These are phyloP conservation scores for Oxalis stricta DNA, from an alignment of 441 rosid species.

Conservation along the genomic window DNA sequence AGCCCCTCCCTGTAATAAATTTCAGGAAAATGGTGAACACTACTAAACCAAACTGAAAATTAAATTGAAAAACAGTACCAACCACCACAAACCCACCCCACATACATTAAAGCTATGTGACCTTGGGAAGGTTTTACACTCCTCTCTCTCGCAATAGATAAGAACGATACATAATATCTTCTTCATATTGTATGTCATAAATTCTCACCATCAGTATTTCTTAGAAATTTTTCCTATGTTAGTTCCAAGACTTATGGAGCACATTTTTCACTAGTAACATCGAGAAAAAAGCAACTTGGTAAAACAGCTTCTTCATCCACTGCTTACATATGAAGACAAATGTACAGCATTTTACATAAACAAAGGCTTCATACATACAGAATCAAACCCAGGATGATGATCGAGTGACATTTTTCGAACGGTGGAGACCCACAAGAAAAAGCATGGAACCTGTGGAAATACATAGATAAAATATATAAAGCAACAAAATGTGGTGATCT, in stretches of 20 bases:
- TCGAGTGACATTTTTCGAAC: constrained; percentile 73
- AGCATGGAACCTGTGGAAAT: constrained; percentile 65
- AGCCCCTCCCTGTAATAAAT: constrained; percentile 69
- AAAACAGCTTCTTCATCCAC: too few species aligned
- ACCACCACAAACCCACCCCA: too few species aligned
- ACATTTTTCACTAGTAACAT: too few species aligned
- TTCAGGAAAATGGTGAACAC: constrained; percentile 1
- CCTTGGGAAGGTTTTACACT: too few species aligned
- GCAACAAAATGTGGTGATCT: background rate
- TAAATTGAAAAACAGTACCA: background rate
- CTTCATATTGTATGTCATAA: too few species aligned
- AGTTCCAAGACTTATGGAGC: too few species aligned
- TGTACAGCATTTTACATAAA: constrained; percentile 1
- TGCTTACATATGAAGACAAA: background rate
- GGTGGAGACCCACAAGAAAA: constrained; percentile 69
- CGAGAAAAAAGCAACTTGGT: too few species aligned
- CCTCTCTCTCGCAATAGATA: too few species aligned
- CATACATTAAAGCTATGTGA: too few species aligned
- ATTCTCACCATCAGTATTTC: too few species aligned
- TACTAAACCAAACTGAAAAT: background rate
- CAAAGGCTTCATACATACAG: constrained; percentile 44
- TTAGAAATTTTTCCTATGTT: too few species aligned
- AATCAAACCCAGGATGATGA: constrained; percentile 87
- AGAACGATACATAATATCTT: too few species aligned
- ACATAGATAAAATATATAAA: constrained; percentile 1